Evolutionary conservation across 805 yeast genomes (phyloP), one percentile per base, ranked within the genome.

Genomic region (Wickerhamomyces bisporus): DNA sequence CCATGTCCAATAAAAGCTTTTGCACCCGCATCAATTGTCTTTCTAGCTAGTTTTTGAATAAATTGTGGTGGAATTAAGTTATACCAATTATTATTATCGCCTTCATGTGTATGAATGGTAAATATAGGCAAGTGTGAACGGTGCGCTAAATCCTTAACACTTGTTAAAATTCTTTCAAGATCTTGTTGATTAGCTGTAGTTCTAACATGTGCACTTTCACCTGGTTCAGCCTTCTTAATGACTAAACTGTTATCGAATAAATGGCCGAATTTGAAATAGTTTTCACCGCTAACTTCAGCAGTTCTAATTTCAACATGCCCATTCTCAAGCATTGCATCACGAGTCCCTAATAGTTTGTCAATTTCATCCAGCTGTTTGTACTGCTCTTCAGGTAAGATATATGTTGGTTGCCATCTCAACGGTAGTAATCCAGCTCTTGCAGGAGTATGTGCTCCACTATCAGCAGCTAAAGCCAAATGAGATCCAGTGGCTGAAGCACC

Each of bases 61-160:
- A 51, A 52, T 24, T 49, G 52, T 30, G 57, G 59, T 17, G 60
- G 57, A 14, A 34, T 27, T 23, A 57, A 49, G 30, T 44, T 42
- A 53, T 60, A 49, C 66, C 66, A 46, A 49, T 60, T 53, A 53
- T 61, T 50, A 42, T 44, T 45, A 38, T 49, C 47, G 33, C 60
- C 60, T 38, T 50, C 61, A 32, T 55, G 60, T 12, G 60, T 55
- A 35, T 55, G 60, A 9, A 53, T 30, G 3, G 55, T 41, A 19
- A 55, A 51, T 36, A 55, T 45, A 36, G 53, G 53, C 37, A 50
- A 43, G 35, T 55, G 53, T 3, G 55, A 49, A 49, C 62, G 47
- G 39, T 42, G 45, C 14, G 44, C 47, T 26, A 51, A 31, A 40
- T 50, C 54, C 38, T 50, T 52, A 6, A 47, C 40, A 36, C 53